These are phyloP conservation scores for Lunasporangiospora selenospora DNA, from an alignment of 192 early-diverging fungal genomes.

Conservation along the genomic window DNA sequence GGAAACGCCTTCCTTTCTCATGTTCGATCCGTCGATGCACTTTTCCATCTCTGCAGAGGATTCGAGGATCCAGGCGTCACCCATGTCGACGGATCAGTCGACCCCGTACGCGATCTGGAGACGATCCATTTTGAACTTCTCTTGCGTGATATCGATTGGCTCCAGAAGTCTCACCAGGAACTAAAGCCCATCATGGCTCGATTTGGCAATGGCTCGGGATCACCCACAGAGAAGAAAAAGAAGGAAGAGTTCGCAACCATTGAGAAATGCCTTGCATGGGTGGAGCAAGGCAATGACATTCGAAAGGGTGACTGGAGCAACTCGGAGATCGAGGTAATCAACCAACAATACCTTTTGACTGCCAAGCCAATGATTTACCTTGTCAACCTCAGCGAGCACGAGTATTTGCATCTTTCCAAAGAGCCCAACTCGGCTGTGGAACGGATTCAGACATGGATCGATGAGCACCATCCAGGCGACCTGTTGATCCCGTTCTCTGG, in stretches of 20 bases:
- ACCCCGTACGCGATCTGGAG: slow-evolving; percentile 79
- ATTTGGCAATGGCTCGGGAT: slow-evolving; percentile 22
- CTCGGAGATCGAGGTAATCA: slow-evolving; percentile 76
- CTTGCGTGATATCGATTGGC: slow-evolving; percentile 66
- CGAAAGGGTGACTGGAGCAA: slow-evolving; percentile 70
- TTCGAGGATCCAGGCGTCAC: slow-evolving; percentile 78
- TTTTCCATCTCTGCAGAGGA: slow-evolving; percentile 66
- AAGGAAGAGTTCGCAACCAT: slow-evolving; percentile 34
- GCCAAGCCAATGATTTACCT: slow-evolving; percentile 82
- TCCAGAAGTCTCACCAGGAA: slow-evolving; percentile 42
- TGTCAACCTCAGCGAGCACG: slow-evolving; percentile 73
- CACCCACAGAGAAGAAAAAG: slow-evolving; percentile 42
- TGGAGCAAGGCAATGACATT: slow-evolving; percentile 71
- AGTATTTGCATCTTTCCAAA: slow-evolving; percentile 59
- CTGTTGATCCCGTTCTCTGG: slow-evolving; percentile 79
- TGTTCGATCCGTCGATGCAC: slow-evolving; percentile 69
- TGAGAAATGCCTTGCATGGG: slow-evolving; percentile 31
- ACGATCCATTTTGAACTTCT: slow-evolving; percentile 83
- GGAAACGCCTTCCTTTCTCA: slow-evolving; percentile 86
- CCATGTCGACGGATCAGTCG: slow-evolving; percentile 66
- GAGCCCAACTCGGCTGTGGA: slow-evolving; percentile 45
- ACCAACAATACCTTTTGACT: slow-evolving; percentile 72
- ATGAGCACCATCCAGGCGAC: slow-evolving; percentile 69
- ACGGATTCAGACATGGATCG: slow-evolving; percentile 75
- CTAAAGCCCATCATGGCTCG: slow-evolving; percentile 61